Evolutionary conservation across 1,284 basidiomycete species (phyloP), one percentile per base, ranked within the genome.

Genomic region (Marasmius fiardii): DNA sequence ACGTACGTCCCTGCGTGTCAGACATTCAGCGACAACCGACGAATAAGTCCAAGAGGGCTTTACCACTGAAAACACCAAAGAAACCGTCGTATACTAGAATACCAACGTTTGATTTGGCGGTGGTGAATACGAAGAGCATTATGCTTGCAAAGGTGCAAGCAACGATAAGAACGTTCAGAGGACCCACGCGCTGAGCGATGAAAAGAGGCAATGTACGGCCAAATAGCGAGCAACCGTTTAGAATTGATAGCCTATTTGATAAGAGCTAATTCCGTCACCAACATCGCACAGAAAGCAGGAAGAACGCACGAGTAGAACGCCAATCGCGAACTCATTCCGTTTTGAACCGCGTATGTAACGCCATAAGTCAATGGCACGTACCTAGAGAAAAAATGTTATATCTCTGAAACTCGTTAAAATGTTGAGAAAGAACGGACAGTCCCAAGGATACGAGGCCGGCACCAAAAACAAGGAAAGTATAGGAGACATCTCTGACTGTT

Each of bases 271-370:
- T 45, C 18, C 10, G 52, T 21, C n/a, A 6, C 11, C 16, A 11
- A 55, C 43, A 34, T 12, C n/a, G 35, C 45, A 10, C 12, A 31
- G 35, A 28, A 44, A 12, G 10, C 14, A 49, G 28, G 21, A 33
- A 11, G 16, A 31, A 58, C 62, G 41, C 16, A 60, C 62, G 63
- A 61, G 52, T 62, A 64, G 43, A 64, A 64, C 31, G 63, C 61
- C 4, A 60, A 47, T 43, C 54, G 53, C 28, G 54, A 51, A 31
- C 54, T 43, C 51, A 62, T 56, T 10, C 61, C 61, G 44, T 58
- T 56, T 7, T 49, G 28, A 20, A 59, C 52, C 10, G 63, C 63
- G 43, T 62, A 64, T 1, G 60, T 62, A 5, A 64, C 61, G 26
- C 63, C 61, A 39, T 58, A 64, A 39, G 53, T 62, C 5, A 64